These are phyloP conservation scores for Aureobasidium lini DNA, from an alignment of 2,329 filamentous ascomycete genomes.

Conservation along the genomic window DNA sequence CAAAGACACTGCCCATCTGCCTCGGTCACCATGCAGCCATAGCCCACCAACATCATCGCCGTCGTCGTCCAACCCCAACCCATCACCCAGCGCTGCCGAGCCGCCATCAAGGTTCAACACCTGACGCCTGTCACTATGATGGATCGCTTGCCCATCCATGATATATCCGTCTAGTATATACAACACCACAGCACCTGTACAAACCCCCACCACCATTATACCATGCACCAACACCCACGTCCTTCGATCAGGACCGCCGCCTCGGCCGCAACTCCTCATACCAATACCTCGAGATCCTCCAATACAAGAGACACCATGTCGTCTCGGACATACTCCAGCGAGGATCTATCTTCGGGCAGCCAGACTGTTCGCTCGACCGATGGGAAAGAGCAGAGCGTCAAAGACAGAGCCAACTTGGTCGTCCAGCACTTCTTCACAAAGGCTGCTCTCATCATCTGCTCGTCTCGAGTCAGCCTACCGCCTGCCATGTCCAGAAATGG, in stretches of 20 bases:
- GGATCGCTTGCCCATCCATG: constrained; percentile 6
- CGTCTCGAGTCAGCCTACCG: constrained; percentile 67
- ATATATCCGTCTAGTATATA: constrained; percentile 6
- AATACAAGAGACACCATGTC: constrained; percentile 59
- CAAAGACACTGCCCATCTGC: background rate
- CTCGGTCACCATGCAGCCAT: constrained; percentile 8
- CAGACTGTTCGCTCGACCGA: constrained; percentile 31
- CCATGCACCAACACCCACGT: constrained; percentile 87
- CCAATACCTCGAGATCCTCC: constrained; percentile 63
- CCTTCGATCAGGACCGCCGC: constrained; percentile 65
- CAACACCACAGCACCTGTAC: background rate
- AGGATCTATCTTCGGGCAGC: constrained; percentile 14
- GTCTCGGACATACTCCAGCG: constrained; percentile 45
- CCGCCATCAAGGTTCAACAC: constrained; percentile 13
- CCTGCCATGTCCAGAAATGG: constrained; percentile 49
- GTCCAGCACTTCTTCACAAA: constrained; percentile 94
- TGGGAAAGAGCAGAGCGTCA: constrained; percentile 37
- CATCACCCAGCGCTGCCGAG: background rate
- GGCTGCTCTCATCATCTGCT: constrained; percentile 73
- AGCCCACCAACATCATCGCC: background rate
- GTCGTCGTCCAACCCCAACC: background rate
- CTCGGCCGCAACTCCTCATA: constrained; percentile 63
- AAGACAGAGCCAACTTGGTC: constrained; percentile 80
- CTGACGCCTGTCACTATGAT: constrained; percentile 12
- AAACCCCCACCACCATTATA: background rate